A percentile compares a stretch with the other conserved stretches of the same genome.
phyloP scores from a whole-genome alignment of 2,329 filamentous ascomycete genomes.

The Dothiorella sarmentorum region DNA sequence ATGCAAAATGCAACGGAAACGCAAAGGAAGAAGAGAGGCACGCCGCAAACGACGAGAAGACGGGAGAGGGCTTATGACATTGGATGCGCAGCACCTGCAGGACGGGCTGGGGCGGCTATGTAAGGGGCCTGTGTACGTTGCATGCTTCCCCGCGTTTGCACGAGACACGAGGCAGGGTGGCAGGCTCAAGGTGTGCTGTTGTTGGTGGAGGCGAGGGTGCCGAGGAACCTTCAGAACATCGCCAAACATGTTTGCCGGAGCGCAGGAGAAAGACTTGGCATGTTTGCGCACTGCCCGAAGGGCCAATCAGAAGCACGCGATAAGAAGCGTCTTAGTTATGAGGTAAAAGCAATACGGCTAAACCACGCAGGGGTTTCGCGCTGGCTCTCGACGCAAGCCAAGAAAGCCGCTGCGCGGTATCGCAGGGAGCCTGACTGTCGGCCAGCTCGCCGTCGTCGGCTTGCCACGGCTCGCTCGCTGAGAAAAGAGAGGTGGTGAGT shows the following conservation, averaged over 20 bases:
- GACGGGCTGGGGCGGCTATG: conserved; percentile 2
- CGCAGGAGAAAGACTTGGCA: background rate
- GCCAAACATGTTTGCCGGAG: conserved; percentile 5
- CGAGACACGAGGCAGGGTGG: too few species aligned
- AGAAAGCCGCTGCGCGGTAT: background rate
- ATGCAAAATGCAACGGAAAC: background rate
- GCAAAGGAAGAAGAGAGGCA: background rate
- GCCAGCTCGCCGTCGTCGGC: background rate
- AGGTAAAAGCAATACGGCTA: conserved; percentile 4
- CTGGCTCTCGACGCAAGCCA: conserved; percentile 11
- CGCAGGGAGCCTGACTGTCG: background rate
- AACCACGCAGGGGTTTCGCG: conserved; percentile 4
- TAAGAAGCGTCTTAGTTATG: conserved; percentile 15
- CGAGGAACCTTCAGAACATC: conserved; percentile 1
- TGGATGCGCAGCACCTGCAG: background rate
- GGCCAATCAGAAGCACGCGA: background rate
- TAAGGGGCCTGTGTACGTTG: background rate
- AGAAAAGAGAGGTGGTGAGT: too few species aligned
- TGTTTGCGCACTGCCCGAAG: conserved; percentile 1
- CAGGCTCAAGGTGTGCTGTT: background rate
- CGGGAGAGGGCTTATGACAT: background rate
- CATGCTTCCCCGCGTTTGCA: conserved; percentile 15
- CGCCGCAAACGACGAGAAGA: background rate
- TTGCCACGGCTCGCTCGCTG: too few species aligned
- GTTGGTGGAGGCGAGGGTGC: too few species aligned